Conservation (phyloP, 2,329 filamentous ascomycete species). For the Talaromyces verruculosus region DNA sequence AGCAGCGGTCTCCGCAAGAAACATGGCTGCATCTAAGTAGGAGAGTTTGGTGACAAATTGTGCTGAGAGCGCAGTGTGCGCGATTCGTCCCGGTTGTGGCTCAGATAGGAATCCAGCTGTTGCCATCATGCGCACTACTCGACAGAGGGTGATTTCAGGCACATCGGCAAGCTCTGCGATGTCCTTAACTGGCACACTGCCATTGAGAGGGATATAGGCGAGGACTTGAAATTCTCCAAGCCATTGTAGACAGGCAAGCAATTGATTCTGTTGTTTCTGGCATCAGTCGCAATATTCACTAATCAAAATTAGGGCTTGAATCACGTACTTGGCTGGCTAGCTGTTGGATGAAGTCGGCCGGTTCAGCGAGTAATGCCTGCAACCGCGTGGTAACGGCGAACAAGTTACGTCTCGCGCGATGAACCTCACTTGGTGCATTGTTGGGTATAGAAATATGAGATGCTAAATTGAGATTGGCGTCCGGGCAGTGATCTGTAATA, state of each 20-base stretch:
- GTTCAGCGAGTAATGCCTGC: background rate
- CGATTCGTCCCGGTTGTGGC: constrained; percentile 33
- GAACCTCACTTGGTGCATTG: constrained; percentile 1
- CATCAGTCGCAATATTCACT: background rate
- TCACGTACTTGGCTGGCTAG: constrained; percentile 23
- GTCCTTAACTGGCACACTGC: constrained; percentile 40
- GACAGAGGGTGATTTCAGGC: constrained; percentile 39
- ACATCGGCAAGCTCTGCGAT: constrained; percentile 45
- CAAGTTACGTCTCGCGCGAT: background rate
- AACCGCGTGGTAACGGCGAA: background rate
- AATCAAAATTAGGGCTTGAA: background rate
- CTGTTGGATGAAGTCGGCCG: constrained; percentile 29
- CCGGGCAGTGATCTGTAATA: background rate
- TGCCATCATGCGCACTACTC: constrained; percentile 38
- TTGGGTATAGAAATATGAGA: constrained; percentile 3
- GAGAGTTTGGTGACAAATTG: constrained; percentile 37
- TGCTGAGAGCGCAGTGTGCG: constrained; percentile 43
- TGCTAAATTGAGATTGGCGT: background rate
- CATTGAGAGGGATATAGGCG: constrained; percentile 45
- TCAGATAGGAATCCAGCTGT: constrained; percentile 41
- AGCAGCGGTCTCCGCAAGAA: constrained; percentile 38
- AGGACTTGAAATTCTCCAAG: constrained; percentile 48
- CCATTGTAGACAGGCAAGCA: constrained; percentile 46
- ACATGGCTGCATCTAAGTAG: constrained; percentile 42
- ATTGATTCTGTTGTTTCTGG: constrained; percentile 26